Conservation (phyloP, 345 rosid species). For the Brassica rapa region DNA sequence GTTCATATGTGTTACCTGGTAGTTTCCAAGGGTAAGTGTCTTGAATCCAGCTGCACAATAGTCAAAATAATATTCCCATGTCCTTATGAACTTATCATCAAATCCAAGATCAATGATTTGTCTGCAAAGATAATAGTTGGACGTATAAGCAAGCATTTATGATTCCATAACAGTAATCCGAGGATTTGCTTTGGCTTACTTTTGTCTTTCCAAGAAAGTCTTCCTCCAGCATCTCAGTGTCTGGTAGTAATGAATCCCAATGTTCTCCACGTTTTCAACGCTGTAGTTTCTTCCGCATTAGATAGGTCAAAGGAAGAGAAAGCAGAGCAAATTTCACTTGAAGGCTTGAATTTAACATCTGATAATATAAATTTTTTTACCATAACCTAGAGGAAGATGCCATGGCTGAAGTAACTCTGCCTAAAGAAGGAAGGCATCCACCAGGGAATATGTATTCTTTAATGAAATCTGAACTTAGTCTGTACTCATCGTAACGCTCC, state of each 20-base stretch:
- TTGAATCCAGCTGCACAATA: constrained; percentile 73
- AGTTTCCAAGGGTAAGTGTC: constrained; percentile 59
- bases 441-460: constrained; percentile 88
- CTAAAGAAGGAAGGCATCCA: constrained; percentile 74
- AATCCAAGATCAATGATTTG: constrained; percentile 46
- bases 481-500: constrained; percentile 58
- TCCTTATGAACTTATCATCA: no score
- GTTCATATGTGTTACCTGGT: constrained; percentile 49
- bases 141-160: not conserved
- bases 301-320: not conserved
- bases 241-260: constrained; percentile 75
- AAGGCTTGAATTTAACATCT: not conserved
- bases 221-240: constrained; percentile 74
- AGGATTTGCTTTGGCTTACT: constrained; percentile 39
- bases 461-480: constrained; percentile 70
- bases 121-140: constrained; percentile 34
- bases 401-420: constrained; percentile 75
- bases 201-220: constrained; percentile 60
- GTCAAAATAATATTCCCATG: no score
- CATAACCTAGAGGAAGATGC: constrained; percentile 64
- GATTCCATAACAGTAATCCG: not conserved
- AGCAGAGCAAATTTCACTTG: not conserved
- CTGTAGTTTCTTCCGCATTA: constrained; percentile 36
- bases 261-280: constrained; percentile 75
- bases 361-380: constrained; percentile 33